Percentiles rank a stretch among this genome's conserved stretches.
phyloP scores from a whole-genome alignment of 2,329 filamentous ascomycete species.

The Claviceps paspali region DNA sequence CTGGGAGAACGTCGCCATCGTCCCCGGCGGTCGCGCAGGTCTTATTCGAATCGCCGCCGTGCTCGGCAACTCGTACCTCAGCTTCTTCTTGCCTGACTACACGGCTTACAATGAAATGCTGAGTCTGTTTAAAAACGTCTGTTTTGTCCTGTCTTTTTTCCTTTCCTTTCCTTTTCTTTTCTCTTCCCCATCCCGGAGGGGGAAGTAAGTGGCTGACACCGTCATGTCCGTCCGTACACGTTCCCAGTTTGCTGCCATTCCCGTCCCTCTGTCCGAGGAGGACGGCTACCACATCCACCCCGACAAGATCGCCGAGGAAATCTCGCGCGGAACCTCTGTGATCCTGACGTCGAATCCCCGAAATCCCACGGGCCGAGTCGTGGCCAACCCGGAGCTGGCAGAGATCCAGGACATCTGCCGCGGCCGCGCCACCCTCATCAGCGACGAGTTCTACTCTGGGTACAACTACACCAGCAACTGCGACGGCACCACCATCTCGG shows the following conservation, averaged over 20 bases:
- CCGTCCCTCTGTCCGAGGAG: conserved; percentile 66
- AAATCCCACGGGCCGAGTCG: conserved; percentile 83
- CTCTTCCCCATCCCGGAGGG: too few species aligned
- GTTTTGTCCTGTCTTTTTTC: conserved; percentile 12
- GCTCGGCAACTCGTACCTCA: conserved; percentile 78
- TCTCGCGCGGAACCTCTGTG: conserved; percentile 70
- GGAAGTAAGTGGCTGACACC: conserved; percentile 1
- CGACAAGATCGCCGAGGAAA: conserved; percentile 84
- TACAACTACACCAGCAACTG: conserved; percentile 94
- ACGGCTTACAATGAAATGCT: conserved; percentile 98
- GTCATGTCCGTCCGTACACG: background rate
- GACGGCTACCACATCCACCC: conserved; percentile 90
- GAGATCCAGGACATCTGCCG: conserved; percentile 90
- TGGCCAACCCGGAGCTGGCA: conserved; percentile 69
- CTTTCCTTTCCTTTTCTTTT: background rate
- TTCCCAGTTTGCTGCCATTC: conserved; percentile 81
- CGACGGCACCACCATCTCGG: conserved; percentile 76
- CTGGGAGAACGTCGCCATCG: conserved; percentile 95
- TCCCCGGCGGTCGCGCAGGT: conserved; percentile 82
- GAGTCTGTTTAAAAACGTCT: conserved; percentile 76
- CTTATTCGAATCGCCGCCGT: conserved; percentile 92
- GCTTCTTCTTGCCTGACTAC: conserved; percentile 91
- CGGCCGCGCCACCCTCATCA: conserved; percentile 78
- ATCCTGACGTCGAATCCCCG: conserved; percentile 91
- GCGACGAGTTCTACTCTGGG: conserved; percentile 92